Evolutionary conservation across 345 rosid species (phyloP), one percentile per base, ranked within the genome.

Genomic region (Lepidium aucheri): DNA sequence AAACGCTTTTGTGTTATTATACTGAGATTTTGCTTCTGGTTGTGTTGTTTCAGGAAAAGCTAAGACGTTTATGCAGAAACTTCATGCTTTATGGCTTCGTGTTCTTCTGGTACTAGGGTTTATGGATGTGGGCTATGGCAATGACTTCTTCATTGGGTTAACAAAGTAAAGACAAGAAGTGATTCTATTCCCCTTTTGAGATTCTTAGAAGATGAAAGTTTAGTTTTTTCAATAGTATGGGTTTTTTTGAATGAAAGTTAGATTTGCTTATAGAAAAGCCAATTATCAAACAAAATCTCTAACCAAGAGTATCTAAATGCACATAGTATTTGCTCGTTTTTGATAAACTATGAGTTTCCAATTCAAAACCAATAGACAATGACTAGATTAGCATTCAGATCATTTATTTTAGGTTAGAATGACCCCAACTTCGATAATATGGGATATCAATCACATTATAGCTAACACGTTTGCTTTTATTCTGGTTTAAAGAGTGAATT

Each of bases 71-170:
- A 65, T 65, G 53, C 75, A 70, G 78, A 82, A 72, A 68, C 26
- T 73, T 60, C 68, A 75, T 45, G 63, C 70, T 47, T 32, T 84
- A 41, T 77, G 65, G 52, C 65, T 75, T 51, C 70, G 75, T 49
- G 69, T 81, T 45, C 83, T 89, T 66, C 53, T 85, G 60, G 93
- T 85, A 62, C 70, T 79, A 80, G 93, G 89, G 65, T 66, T 86
- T 54, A 72, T 58, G 26, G 78, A 64, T 70, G 67, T 82, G 63
- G 96, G 89, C 8, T 77, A 77, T 17, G 79, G 74, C 33, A 77
- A 82, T 79, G 89, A 86, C 64, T 89, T 89, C 81, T 89, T 85
- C 83, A 54, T 57, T n/a, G 84, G 89, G 60, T 78, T 86, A 76
- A 75, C 65, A 0, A 67, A 61, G 35, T 68, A 41, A 62, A 53